phyloP scores from a whole-genome alignment of 2,329 filamentous ascomycete genomes.

The Beauveria varroae region DNA sequence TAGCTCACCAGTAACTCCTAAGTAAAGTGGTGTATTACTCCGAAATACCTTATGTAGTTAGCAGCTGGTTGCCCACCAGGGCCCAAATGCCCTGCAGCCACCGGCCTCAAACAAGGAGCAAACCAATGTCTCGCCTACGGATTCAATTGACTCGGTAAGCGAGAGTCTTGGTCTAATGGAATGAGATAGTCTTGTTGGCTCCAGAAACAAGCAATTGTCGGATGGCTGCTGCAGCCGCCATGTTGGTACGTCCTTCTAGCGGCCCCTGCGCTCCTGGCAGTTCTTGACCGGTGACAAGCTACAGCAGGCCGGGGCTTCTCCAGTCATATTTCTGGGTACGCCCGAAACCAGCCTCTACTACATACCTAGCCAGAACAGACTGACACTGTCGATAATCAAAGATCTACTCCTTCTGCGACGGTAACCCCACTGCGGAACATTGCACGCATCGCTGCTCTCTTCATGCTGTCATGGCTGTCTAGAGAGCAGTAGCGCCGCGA shows the following conservation, averaged over 20 bases:
- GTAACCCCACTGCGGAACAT: neutral
- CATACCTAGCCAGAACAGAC: neutral
- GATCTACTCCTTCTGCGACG: neutral
- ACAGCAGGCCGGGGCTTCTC: neutral
- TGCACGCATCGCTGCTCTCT: neutral
- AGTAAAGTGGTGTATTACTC: neutral
- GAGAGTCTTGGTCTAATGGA: too few species aligned
- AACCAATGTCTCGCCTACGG: neutral
- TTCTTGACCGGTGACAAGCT: constrained; percentile 10
- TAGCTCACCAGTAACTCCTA: neutral
- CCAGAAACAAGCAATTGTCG: neutral
- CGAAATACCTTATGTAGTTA: too few species aligned
- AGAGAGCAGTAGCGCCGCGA: neutral
- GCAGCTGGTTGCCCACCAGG: neutral
- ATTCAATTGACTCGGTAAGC: neutral
- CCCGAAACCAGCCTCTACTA: too few species aligned
- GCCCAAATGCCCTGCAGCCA: neutral
- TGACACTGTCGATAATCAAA: neutral
- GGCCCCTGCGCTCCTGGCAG: neutral
- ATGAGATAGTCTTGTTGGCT: neutral
- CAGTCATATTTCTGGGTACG: too few species aligned
- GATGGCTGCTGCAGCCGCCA: neutral
- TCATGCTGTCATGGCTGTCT: neutral
- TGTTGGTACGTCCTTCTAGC: neutral
- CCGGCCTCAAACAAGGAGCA: neutral